A percentile compares a stretch with the other conserved stretches of the same genome.
Evolutionary conservation across 2,329 filamentous ascomycete species (phyloP).

Genomic region (Hirsutella thompsonii): DNA sequence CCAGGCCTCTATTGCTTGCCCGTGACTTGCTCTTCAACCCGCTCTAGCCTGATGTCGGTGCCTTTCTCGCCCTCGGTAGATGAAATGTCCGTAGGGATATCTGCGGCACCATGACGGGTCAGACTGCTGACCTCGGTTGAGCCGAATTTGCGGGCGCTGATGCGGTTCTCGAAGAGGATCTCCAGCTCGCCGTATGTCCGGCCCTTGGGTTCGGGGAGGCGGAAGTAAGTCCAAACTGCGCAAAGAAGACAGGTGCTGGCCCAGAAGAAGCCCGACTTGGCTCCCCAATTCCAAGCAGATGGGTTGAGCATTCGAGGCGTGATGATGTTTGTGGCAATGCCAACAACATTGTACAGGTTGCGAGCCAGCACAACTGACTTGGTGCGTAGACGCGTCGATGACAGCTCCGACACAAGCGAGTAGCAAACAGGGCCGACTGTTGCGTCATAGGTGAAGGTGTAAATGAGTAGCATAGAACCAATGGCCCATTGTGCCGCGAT

Average conservation of each 20-base stretch:
- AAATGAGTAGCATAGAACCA: constrained; percentile 30
- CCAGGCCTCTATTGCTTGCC: background rate
- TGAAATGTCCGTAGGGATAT: no score
- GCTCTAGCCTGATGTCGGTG: constrained; percentile 6
- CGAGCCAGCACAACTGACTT: constrained; percentile 32
- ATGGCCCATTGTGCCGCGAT: constrained; percentile 33
- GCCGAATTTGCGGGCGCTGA: constrained; percentile 28
- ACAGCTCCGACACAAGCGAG: constrained; percentile 54
- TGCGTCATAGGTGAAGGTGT: constrained; percentile 28
- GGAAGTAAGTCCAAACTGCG: constrained; percentile 36
- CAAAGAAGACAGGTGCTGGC: constrained; percentile 29
- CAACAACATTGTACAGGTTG: constrained; percentile 33
- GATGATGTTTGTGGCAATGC: constrained; percentile 32
- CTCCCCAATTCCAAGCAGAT: constrained; percentile 32
- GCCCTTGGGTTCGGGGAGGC: constrained; percentile 40
- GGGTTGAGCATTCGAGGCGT: constrained; percentile 35
- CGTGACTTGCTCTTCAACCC: constrained; percentile 1
- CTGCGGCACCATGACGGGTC: no score
- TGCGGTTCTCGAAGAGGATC: constrained; percentile 33
- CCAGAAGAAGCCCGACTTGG: constrained; percentile 34
- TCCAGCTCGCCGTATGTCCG: constrained; percentile 43
- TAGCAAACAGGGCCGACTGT: constrained; percentile 54
- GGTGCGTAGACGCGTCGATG: constrained; percentile 30
- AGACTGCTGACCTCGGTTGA: constrained; percentile 15
- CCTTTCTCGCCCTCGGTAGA: constrained; percentile 10